Conservation (phyloP, 2,329 filamentous ascomycete genomes). For the Alternaria solani region DNA sequence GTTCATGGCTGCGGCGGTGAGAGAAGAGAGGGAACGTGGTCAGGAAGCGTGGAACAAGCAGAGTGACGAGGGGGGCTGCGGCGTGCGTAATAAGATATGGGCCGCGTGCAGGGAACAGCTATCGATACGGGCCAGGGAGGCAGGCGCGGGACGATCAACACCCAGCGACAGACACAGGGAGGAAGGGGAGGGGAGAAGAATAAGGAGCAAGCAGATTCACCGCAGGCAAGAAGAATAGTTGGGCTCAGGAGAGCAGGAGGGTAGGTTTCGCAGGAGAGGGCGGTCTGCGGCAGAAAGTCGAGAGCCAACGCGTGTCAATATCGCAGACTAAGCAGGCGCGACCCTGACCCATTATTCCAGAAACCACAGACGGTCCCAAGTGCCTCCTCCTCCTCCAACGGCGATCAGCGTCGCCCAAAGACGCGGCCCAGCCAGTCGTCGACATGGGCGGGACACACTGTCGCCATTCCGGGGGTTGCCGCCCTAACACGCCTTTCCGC, state of each 20-base stretch:
- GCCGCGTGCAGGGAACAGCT: constrained; percentile 24
- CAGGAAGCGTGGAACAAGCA: constrained; percentile 10
- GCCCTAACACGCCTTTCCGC: constrained; percentile 9
- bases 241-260: not conserved
- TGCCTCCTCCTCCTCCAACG: constrained; percentile 4
- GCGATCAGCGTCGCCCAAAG: constrained; percentile 8
- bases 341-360: constrained; percentile 20
- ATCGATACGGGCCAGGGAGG: constrained; percentile 27
- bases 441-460: constrained; percentile 5
- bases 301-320: constrained; percentile 19
- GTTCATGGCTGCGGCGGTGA: constrained; percentile 57
- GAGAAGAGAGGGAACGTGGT: not conserved
- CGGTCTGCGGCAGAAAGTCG: constrained; percentile 3
- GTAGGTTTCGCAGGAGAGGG: constrained; percentile 13
- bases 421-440: constrained; percentile 5
- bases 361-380: constrained; percentile 7
- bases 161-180: not conserved
- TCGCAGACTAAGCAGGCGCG: constrained; percentile 7
- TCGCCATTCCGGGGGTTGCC: constrained; percentile 8
- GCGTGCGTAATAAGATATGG: constrained; percentile 22
- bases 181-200: not conserved
- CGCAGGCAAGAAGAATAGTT: not conserved
- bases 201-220: not conserved
- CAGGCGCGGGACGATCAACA: constrained; percentile 21
- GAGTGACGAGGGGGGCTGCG: constrained; percentile 22